Base-by-base conservation (phyloP, 163 green algal genomes). In the Volvox carteri region DNA sequence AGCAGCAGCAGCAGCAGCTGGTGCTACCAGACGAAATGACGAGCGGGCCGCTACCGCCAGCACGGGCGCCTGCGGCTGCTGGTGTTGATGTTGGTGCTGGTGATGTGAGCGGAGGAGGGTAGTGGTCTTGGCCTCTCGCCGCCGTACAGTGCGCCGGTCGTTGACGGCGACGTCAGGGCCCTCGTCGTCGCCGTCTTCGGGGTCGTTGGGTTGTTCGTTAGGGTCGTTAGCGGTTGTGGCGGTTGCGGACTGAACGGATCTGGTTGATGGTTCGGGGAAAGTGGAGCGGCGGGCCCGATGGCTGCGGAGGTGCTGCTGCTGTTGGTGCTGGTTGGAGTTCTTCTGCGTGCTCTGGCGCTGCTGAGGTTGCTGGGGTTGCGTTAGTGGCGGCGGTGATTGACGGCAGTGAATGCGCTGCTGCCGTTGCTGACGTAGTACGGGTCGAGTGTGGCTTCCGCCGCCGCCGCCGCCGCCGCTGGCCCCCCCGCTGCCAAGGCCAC, bases 281-380 rank as follows among this genome's bases (percentile, higher is more conserved):
- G 77, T 85, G 37, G 50, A 56, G 23, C 77, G 77, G 12, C 77
- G 77, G n/a, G n/a, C n/a, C 54, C 30, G 77, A 35, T 54, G 39
- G 56, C 56, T 35, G 16, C 37, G 39, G n/a, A 35, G 23, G 21
- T 37, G 19, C 78, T 50, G 78, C 3, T 9, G 4, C 52, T 41
- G 76, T 1, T 37, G 19, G 33, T 58, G 68, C 72, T 54, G n/a
- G n/a, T n/a, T n/a, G n/a, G n/a, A n/a, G n/a, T n/a, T n/a, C n/a
- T n/a, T n/a, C n/a, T n/a, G n/a, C n/a, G n/a, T n/a, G n/a, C n/a
- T 28, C 23, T 80, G 42, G 18, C 44, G 73, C 7, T 65, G 68
- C 68, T 77, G 73, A 3, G 44, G 46, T 14, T 78, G 70, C 1
- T 56, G 70, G 4, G 62, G 62, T n/a, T 74, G 28, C 30, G n/a